Conservation (phyloP, 805 yeast species). For the Yamadazyma insecticola region DNA sequence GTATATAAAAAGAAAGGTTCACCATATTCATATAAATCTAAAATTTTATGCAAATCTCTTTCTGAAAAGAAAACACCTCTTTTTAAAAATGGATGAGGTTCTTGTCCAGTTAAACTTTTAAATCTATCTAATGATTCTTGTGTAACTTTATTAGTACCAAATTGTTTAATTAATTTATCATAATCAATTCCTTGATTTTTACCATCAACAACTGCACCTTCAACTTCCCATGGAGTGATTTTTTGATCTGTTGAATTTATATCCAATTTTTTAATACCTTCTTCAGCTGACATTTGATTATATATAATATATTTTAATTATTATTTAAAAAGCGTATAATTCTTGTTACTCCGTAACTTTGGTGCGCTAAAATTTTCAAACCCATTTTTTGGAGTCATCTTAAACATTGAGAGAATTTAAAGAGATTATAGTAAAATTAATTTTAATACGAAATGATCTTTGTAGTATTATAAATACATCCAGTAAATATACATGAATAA, state of each 20-base stretch:
- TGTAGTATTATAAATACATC: conserved; percentile 14
- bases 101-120: conserved; percentile 76
- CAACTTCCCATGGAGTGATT: conserved; percentile 97
- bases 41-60: conserved; percentile 72
- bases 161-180: conserved; percentile 77
- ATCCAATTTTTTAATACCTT: conserved; percentile 8
- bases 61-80: conserved; percentile 93
- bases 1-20: conserved; percentile 94
- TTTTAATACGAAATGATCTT: too few species aligned
- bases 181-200: conserved; percentile 88
- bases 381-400: too few species aligned
- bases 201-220: conserved; percentile 97
- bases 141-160: conserved; percentile 76
- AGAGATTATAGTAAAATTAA: too few species aligned
- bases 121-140: conserved; percentile 73
- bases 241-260: conserved; percentile 28
- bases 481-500: conserved; percentile 13
- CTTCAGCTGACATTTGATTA: conserved; percentile 1
- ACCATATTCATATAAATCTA: conserved; percentile 89
- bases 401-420: not conserved
- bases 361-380: too few species aligned
- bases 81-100: conserved; percentile 85
- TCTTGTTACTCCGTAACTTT: too few species aligned
- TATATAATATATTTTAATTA: not conserved
- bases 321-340: not conserved